Evolutionary conservation across 768 basidiomycete genomes (phyloP), one percentile per base, ranked within the genome.

Genomic region (Termitomyces eurrhizus): DNA sequence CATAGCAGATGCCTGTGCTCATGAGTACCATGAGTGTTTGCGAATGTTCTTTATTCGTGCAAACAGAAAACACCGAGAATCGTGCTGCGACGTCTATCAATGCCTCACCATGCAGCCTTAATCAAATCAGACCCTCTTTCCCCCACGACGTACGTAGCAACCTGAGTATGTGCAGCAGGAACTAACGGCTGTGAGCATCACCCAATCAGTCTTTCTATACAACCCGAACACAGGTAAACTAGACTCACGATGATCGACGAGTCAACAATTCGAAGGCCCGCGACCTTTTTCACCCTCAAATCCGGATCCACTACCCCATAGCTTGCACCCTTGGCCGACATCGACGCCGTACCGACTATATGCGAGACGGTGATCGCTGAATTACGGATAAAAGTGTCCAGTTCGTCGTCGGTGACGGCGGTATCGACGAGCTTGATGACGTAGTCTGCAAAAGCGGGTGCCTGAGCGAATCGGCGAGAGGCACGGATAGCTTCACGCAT

Each of bases 211-310:
- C 33, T 33, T 24, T 41, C 18, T 16, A 13, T 14, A 50, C 35
- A 49, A 7, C 26, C 8, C 21, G 12, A 39, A 58, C 36, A 42
- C 51, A 58, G 50, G 51, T 39, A 52, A 35, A 37, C 4, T 11
- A 16, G 9, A 65, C 73, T 65, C 53, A 75, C 75, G 58, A 75
- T 63, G 18, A 74, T 67, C 2, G 73, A 76, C 32, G 74, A 72
- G 65, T 79, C 77, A 48, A 78, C 71, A n/a, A 80, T 67, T 11
- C 78, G 61, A 51, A 80, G 56, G 9, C 74, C 76, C 9, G 37
- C 33, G 0, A 74, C 72, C 7, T 73, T 73, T 63, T 78, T 77
- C 9, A 80, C 75, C 32, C 62, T 61, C 21, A 80, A 64, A 63
- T 76, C 69, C 4, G 76, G 72, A 67, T 79, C 72, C 16, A 77